phyloP scores from a whole-genome alignment of 169 alveolate species.

The Cryptosporidium viatorum region DNA sequence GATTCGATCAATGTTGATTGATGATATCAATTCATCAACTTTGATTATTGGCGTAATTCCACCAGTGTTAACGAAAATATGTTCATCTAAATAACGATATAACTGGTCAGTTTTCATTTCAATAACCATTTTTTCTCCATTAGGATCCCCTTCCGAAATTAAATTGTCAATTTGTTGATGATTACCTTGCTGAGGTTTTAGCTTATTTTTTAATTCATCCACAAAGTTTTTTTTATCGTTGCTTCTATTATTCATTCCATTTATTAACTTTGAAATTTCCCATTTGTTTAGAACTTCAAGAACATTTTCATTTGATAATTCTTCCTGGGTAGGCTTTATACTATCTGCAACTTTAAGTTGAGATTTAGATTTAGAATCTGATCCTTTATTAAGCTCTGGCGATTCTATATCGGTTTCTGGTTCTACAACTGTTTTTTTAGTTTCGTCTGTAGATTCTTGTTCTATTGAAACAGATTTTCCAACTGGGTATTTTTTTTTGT shows the following conservation, averaged over 20 bases:
- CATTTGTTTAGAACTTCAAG: not conserved
- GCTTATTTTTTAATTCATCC: not conserved
- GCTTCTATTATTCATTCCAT: too few species aligned
- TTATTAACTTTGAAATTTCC: not conserved
- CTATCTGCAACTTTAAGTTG: not conserved
- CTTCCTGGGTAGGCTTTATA: not conserved
- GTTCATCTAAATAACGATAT: not conserved
- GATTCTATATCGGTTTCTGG: not conserved
- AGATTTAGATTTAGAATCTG: not conserved
- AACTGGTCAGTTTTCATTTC: not conserved
- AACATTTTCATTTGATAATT: too few species aligned
- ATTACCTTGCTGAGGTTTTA: not conserved
- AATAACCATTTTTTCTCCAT: not conserved
- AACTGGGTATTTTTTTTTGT: not conserved
- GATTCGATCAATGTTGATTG: not conserved
- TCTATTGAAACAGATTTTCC: not conserved
- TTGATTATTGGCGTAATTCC: not conserved
- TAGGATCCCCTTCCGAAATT: not conserved
- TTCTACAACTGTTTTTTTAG: too few species aligned
- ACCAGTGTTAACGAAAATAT: not conserved
- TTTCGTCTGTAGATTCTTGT: not conserved
- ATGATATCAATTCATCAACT: not conserved
- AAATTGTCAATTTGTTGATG: too few species aligned
- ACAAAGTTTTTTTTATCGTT: too few species aligned
- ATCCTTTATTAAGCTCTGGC: not conserved